These are phyloP conservation scores for Taphrina flavorubra DNA, from an alignment of 1,139 yeast genomes.

Conservation along the genomic window DNA sequence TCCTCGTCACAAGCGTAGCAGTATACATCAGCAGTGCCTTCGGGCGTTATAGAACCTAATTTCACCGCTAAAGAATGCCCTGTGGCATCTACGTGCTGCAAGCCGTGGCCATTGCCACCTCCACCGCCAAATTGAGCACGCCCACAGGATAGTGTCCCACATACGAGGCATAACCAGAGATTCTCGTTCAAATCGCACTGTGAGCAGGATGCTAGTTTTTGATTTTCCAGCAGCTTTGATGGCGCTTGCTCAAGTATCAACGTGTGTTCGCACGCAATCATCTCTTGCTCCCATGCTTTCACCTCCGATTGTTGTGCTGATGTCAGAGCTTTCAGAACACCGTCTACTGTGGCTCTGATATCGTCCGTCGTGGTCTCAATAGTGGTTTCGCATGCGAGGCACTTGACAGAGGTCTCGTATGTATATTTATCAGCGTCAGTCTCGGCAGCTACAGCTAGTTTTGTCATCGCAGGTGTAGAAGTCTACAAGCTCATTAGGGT, in stretches of 20 bases:
- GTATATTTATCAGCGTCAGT: slow-evolving; percentile 73
- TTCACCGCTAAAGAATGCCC: slow-evolving; percentile 85
- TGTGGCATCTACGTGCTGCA: slow-evolving; percentile 64
- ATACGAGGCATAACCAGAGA: slow-evolving; percentile 87
- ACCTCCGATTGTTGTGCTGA: slow-evolving; percentile 71
- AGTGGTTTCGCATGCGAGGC: slow-evolving; percentile 49
- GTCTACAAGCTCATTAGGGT: background rate
- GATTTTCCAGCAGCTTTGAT: slow-evolving; percentile 45
- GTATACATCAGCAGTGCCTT: slow-evolving; percentile 72
- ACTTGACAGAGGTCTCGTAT: slow-evolving; percentile 58
- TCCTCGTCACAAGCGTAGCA: slow-evolving; percentile 92
- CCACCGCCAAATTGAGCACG: slow-evolving; percentile 91
- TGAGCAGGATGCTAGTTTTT: slow-evolving; percentile 59
- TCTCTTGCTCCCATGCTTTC: slow-evolving; percentile 90
- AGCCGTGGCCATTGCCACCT: slow-evolving; percentile 84
- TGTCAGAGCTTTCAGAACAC: slow-evolving; percentile 69
- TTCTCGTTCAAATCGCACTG: slow-evolving; percentile 75
- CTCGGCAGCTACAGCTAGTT: slow-evolving; percentile 74
- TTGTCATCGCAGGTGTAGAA: slow-evolving; percentile 48
- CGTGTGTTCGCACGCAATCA: slow-evolving; percentile 79
- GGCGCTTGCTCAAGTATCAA: slow-evolving; percentile 57
- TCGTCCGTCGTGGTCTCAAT: slow-evolving; percentile 44
- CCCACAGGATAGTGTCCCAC: slow-evolving; percentile 93
- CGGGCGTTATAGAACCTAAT: slow-evolving; percentile 81
- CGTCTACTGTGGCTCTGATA: slow-evolving; percentile 53